Conservation (phyloP, 208 protist genomes). For the Polymyxa betae region DNA sequence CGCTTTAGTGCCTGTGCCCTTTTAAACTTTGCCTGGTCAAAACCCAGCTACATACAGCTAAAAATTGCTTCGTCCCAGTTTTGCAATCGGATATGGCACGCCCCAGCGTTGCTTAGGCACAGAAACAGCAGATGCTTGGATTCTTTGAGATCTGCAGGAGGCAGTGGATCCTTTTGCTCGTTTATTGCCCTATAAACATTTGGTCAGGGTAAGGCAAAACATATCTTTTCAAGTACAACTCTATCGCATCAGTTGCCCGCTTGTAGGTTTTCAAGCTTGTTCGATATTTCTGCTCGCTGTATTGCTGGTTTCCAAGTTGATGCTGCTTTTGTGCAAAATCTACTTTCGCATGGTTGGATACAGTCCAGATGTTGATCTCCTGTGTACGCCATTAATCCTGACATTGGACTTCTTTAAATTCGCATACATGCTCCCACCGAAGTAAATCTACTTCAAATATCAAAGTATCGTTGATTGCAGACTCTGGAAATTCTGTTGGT, state of each 20-base stretch:
- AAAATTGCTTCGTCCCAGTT: slow-evolving; percentile 1
- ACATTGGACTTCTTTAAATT: neutral
- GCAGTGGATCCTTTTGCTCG: neutral
- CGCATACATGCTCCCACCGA: neutral
- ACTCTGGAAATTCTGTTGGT: neutral
- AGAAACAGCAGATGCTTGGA: neutral
- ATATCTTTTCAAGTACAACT: slow-evolving; percentile 7
- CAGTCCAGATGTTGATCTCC: neutral
- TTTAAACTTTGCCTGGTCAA: neutral
- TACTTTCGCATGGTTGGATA: neutral
- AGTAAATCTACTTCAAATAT: slow-evolving; percentile 1
- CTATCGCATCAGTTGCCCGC: neutral
- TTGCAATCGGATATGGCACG: neutral
- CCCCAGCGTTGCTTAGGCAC: neutral
- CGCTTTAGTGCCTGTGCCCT: neutral
- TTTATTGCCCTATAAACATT: slow-evolving; percentile 25
- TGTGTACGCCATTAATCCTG: neutral
- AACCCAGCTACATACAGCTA: neutral
- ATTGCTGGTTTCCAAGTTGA: slow-evolving; percentile 43
- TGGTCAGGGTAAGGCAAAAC: neutral
- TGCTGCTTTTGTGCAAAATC: neutral
- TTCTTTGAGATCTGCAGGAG: neutral
- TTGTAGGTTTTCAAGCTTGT: neutral
- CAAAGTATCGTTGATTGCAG: neutral
- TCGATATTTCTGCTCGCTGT: neutral